Percentiles rank a stretch among this genome's conserved stretches.
Evolutionary conservation across 2,329 filamentous ascomycete genomes (phyloP).

Genomic region (Fusarium sp.): DNA sequence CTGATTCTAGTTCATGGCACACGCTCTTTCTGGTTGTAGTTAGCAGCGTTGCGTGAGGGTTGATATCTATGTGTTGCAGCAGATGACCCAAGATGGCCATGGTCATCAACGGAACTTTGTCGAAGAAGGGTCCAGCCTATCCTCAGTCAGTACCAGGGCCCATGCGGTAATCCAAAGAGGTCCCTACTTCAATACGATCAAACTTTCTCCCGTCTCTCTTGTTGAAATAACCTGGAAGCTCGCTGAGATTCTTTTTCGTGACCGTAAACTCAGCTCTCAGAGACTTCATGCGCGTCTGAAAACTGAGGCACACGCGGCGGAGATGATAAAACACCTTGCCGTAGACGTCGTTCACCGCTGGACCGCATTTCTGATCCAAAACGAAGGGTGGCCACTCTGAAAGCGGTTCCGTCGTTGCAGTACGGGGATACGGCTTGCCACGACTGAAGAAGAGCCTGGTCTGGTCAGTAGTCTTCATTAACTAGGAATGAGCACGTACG

Average conservation of each 20-base stretch:
- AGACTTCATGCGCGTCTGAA: slow-evolving; percentile 33
- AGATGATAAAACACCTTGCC: slow-evolving; percentile 51
- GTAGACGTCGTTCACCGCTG: slow-evolving; percentile 46
- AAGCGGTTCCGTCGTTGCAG: slow-evolving; percentile 44
- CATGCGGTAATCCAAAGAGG: background rate
- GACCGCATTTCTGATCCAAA: slow-evolving; percentile 32
- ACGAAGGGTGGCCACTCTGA: slow-evolving; percentile 47
- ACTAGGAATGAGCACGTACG: slow-evolving; percentile 33
- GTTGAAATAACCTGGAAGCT: slow-evolving; percentile 4
- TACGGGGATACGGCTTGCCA: background rate
- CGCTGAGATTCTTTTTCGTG: background rate
- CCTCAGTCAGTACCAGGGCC: too few species aligned
- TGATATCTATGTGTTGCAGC: slow-evolving; percentile 45
- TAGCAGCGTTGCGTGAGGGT: slow-evolving; percentile 47
- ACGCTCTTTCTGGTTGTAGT: slow-evolving; percentile 33
- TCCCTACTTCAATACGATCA: slow-evolving; percentile 36
- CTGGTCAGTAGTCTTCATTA: background rate
- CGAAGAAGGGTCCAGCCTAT: slow-evolving; percentile 32
- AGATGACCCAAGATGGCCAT: slow-evolving; percentile 18
- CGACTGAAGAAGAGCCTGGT: slow-evolving; percentile 37
- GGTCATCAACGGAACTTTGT: slow-evolving; percentile 23
- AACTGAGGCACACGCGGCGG: slow-evolving; percentile 36
- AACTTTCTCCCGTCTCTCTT: slow-evolving; percentile 5
- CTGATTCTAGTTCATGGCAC: background rate
- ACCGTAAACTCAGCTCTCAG: slow-evolving; percentile 17